Conservation (phyloP, 2,329 filamentous ascomycete species). For the Nothopassalora personata region DNA sequence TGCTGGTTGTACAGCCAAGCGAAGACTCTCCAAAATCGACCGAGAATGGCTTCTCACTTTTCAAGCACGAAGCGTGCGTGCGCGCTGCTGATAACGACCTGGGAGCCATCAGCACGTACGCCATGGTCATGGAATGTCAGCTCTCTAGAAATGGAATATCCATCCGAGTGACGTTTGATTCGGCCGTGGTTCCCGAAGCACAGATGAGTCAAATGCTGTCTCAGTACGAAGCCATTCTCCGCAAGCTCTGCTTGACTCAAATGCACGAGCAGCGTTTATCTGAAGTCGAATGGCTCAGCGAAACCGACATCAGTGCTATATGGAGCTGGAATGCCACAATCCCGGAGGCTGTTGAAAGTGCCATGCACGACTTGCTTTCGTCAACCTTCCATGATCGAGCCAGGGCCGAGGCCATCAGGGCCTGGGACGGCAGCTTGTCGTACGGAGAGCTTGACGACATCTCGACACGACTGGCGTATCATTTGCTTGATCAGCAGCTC, state of each 20-base stretch:
- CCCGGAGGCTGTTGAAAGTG: background rate
- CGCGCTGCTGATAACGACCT: background rate
- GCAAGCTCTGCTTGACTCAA: conserved; percentile 2
- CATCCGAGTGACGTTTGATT: conserved; percentile 4
- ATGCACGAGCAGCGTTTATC: background rate
- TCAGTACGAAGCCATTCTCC: conserved; percentile 8
- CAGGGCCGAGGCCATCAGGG: conserved; percentile 1
- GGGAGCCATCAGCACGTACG: conserved; percentile 9
- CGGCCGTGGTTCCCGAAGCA: conserved; percentile 1
- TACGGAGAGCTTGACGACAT: conserved; percentile 6
- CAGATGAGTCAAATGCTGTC: background rate
- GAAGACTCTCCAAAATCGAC: background rate
- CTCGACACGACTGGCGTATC: conserved; percentile 1
- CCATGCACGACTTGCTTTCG: background rate
- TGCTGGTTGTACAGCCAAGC: background rate
- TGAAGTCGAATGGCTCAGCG: background rate
- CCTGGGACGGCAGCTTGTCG: conserved; percentile 9
- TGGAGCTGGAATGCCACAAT: background rate
- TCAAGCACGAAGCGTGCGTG: background rate
- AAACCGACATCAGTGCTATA: background rate
- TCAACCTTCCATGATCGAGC: background rate
- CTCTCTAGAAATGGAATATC: background rate
- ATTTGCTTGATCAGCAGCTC: background rate
- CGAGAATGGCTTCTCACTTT: background rate
- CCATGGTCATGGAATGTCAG: conserved; percentile 6